Evolutionary conservation across 768 basidiomycete genomes (phyloP).

Genomic region (Candolleomyces eurysporus): DNA sequence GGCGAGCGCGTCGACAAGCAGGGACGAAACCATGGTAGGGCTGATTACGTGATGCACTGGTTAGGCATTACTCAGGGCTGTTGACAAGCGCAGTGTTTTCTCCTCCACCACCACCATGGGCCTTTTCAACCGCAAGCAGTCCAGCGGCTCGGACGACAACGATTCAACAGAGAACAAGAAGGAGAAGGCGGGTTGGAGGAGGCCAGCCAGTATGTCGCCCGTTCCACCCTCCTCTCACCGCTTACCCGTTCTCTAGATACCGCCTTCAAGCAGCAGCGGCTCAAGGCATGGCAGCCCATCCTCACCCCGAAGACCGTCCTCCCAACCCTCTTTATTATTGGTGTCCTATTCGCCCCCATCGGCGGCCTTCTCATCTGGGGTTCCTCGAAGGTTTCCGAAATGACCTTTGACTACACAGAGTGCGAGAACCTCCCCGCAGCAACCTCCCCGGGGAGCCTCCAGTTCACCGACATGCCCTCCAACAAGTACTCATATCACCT

Average conservation of each 20-base stretch:
- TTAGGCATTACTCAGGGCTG: neutral
- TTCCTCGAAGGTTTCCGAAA: slow-evolving; percentile 75
- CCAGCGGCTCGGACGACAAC: slow-evolving; percentile 32
- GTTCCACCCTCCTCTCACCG: slow-evolving; percentile 13
- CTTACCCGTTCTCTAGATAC: slow-evolving; percentile 60
- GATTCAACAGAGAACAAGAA: slow-evolving; percentile 61
- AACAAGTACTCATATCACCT: slow-evolving; percentile 67
- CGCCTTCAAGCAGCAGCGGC: slow-evolving; percentile 98
- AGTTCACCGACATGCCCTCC: slow-evolving; percentile 57
- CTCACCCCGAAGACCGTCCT: slow-evolving; percentile 97
- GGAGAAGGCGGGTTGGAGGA: slow-evolving; percentile 82
- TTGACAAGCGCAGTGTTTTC: slow-evolving; percentile 7
- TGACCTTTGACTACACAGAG: slow-evolving; percentile 92
- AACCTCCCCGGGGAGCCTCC: slow-evolving; percentile 29
- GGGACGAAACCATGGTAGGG: slow-evolving; percentile 50
- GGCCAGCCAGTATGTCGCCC: slow-evolving; percentile 65
- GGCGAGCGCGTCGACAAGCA: slow-evolving; percentile 42
- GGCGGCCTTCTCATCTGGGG: slow-evolving; percentile 96
- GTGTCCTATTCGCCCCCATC: slow-evolving; percentile 92
- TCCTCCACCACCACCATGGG: slow-evolving; percentile 38
- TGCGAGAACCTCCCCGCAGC: slow-evolving; percentile 70
- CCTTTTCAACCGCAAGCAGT: slow-evolving; percentile 58
- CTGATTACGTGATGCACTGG: slow-evolving; percentile 17
- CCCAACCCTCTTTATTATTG: slow-evolving; percentile 93
- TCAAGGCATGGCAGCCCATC: slow-evolving; percentile 99